These are phyloP conservation scores for Nicotiana undulata DNA, from an alignment of 257 asterid species.

Conservation along the genomic window DNA sequence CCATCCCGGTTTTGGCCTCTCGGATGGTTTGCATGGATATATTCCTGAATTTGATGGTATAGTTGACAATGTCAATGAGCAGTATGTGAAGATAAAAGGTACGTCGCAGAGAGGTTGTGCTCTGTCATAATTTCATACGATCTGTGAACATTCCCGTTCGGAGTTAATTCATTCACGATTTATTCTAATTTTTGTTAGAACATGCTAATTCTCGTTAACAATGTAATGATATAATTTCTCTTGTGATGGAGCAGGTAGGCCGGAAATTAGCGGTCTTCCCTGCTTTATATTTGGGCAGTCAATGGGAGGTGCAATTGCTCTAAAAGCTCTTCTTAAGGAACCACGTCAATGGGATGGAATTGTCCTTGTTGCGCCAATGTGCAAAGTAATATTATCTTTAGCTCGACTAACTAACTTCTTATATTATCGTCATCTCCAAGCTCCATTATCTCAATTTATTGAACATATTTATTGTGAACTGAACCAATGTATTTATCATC, in stretches of 20 bases:
- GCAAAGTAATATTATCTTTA: conserved; percentile 49
- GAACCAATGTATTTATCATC: not conserved
- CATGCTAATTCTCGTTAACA: not conserved
- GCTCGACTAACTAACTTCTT: not conserved
- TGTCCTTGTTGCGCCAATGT: conserved; percentile 94
- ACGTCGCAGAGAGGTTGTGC: not conserved
- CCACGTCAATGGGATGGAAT: conserved; percentile 85
- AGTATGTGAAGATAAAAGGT: conserved; percentile 71
- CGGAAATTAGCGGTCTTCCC: conserved; percentile 75
- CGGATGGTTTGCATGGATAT: conserved; percentile 94
- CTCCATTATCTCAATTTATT: not conserved
- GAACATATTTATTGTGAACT: not conserved
- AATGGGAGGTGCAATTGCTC: conserved; percentile 96
- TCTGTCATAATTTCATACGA: not conserved
- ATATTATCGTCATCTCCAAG: not conserved
- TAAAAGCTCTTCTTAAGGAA: conserved; percentile 68
- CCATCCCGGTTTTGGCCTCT: conserved; percentile 97
- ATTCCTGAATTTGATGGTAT: conserved; percentile 66
- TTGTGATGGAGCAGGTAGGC: conserved; percentile 52
- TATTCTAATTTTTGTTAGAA: not conserved
- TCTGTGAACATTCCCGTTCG: no score
- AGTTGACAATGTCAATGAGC: conserved; percentile 83
- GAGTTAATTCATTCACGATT: not conserved
- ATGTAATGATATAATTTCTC: not conserved
- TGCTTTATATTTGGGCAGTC: conserved; percentile 88